A percentile compares a stretch with the other conserved stretches of the same genome.
Conservation (phyloP, 257 asterid genomes). For the Ophiorrhiza pumila region DNA sequence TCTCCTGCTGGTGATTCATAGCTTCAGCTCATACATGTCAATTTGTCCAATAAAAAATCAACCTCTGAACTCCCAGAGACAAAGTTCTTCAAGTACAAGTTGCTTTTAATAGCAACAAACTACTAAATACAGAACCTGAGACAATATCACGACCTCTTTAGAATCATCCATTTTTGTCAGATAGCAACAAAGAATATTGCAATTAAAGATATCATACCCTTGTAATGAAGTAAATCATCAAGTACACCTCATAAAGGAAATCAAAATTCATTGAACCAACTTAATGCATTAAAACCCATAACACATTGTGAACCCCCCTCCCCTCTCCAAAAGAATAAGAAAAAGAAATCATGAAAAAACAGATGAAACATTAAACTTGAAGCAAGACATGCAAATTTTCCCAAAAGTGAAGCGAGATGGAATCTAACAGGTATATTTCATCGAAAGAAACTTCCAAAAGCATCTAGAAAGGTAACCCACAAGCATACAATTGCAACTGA, state of each 20-base stretch:
- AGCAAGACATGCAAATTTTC: background rate
- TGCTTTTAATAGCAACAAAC: slow-evolving; percentile 8
- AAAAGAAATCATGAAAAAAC: background rate
- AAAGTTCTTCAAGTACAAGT: slow-evolving; percentile 15
- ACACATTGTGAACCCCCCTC: no score
- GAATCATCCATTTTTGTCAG: background rate
- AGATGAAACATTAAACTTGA: background rate
- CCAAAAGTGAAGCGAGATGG: background rate
- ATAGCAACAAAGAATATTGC: background rate
- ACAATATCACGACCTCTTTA: background rate
- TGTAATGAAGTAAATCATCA: background rate
- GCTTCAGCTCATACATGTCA: slow-evolving; percentile 39
- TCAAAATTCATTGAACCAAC: background rate
- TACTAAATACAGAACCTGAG: slow-evolving; percentile 1
- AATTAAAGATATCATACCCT: background rate
- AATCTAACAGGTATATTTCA: background rate
- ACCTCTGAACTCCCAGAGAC: slow-evolving; percentile 18
- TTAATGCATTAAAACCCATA: no score
- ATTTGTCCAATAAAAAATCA: slow-evolving; percentile 9
- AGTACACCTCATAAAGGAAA: background rate
- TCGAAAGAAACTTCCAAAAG: background rate
- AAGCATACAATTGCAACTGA: background rate
- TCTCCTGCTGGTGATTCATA: slow-evolving; percentile 59
- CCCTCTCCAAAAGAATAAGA: background rate
- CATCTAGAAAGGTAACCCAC: no score